Percentiles rank a stretch among this genome's conserved stretches.
Evolutionary conservation across 768 basidiomycete species (phyloP).

Genomic region (Mycena haematopus): DNA sequence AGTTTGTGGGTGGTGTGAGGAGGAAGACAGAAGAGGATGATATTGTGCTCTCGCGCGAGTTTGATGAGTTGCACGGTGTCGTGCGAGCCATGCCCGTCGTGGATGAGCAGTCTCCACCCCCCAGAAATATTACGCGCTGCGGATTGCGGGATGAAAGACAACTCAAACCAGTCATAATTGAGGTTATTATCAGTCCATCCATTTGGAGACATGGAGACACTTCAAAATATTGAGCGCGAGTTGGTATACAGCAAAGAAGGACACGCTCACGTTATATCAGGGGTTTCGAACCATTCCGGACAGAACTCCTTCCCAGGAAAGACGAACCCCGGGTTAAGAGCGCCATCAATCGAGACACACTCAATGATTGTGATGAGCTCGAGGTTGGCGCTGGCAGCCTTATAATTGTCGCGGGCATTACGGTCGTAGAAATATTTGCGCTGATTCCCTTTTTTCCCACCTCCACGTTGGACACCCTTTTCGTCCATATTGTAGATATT

Average conservation of each 20-base stretch:
- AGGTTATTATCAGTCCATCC: background rate
- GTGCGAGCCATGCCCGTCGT: background rate
- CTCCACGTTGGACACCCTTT: background rate
- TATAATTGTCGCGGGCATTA: background rate
- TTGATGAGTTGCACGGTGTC: background rate
- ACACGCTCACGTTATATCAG: slow-evolving; percentile 22
- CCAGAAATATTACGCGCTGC: background rate
- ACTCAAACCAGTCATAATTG: background rate
- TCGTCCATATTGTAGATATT: slow-evolving; percentile 3
- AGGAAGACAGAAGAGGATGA: no score
- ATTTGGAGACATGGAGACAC: background rate
- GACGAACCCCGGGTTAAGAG: slow-evolving; percentile 39
- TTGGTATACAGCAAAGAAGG: background rate
- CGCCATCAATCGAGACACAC: slow-evolving; percentile 43
- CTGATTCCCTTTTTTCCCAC: background rate
- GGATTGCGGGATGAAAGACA: background rate
- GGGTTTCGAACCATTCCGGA: slow-evolving; percentile 32
- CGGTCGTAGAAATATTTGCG: background rate
- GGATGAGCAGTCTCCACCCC: background rate
- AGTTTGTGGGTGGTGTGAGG: background rate
- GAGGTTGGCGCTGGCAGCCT: slow-evolving; percentile 37
- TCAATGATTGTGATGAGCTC: slow-evolving; percentile 50
- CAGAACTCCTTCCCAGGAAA: slow-evolving; percentile 34
- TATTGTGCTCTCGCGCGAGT: background rate
- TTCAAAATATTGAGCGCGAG: background rate